Base-by-base conservation (phyloP, 1,139 yeast species). In the Arxiozyma bovina region DNA sequence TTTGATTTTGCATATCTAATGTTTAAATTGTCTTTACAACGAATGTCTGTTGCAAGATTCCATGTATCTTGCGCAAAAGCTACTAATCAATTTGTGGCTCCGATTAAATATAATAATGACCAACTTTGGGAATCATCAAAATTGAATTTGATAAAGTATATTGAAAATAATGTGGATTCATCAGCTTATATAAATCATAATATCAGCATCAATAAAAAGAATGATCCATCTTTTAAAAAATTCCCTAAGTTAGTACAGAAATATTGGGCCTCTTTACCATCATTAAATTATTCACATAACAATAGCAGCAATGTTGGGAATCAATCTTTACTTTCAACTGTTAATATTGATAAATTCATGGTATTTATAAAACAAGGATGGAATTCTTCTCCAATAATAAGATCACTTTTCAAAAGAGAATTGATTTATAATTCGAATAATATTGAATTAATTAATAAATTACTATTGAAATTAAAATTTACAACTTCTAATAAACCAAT, bases 341-440 rank as follows among this genome's bases (percentile, higher is more conserved):
- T 46, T 17, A 27, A 46, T 23, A 30, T 18, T 38, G 17, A 25
- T 12, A 38, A 46, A 38, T 46, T 46, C 11, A 46, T 38, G 8
- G 21, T 15, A 3, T 46, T 46, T 21, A 46, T 42, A 6, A 46
- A 46, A 34, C 30, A 46, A 20, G 34, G 49, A 11, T 46, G 49
- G 49, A 11, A 34, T 6, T 38, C 8, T 46, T 46, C 48, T 12
- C 22, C 42, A 8, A 20, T 46, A 25, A n/a, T 34, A 46, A 20
- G 49, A 38, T 34, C 49, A 3, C 43, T 60, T 12, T 62, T 60
- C 45, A 55, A 62, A 45, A 56, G 60, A 53, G 67, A 63, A 48
- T 25, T 60, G 11, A 27, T 63, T 1, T 57, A 54, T 30, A 56
- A 59, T 46, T 50, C 49, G 23, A 44, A 49, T 2, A 47, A 53